Base-by-base conservation (phyloP, 2,329 filamentous ascomycete species). In the Bipolaris sorokiniana region DNA sequence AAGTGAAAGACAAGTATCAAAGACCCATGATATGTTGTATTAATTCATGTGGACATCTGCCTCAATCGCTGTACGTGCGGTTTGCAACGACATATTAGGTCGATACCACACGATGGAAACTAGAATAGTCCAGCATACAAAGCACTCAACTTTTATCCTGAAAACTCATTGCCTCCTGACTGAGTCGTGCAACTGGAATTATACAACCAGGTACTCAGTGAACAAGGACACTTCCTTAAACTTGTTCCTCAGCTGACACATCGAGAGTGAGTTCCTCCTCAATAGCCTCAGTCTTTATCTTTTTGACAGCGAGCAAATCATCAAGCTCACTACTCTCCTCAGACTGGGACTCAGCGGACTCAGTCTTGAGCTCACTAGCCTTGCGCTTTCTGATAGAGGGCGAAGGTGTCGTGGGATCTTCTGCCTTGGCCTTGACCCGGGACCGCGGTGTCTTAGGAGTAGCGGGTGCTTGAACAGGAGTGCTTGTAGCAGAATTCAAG, bases 401-500 rank as follows among this genome's bases (percentile, higher is more conserved):
- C 3, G 46, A 38, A 4, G 61, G 59, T 2, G 47, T 56, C 1
- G 34, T 3, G 0, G 45, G n/a, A 26, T 46, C 45, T 26, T 55
- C 60, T 0, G 34, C 4, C 50, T 63, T 64, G 28, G 28, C 10
- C 13, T 42, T 42, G 23, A 23, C 11, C 0, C 37, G 31, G 7
- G 51, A 26, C 9, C 48, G 48, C 0, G 55, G 40, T 0, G 45
- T 61, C 56, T 56, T 58, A 4, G 51, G 48, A 6, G 40, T 28
- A 2, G 23, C 3, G 4, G 18, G 2, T 10, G 7, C 18, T 22
- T 51, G 42, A 7, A 33, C 13, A 1, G 58, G 38, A 0, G 48
- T 54, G 2, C 5, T 26, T n/a, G 48, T 50, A 10, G 56, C 36
- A 13, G 33, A 15, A 28, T 31, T 48, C 10, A 34, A 20, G 13